Percentiles rank a stretch among this genome's conserved stretches.
Conservation (phyloP, 2,329 filamentous ascomycete genomes). For the Tolypocladium cylindrosporum region DNA sequence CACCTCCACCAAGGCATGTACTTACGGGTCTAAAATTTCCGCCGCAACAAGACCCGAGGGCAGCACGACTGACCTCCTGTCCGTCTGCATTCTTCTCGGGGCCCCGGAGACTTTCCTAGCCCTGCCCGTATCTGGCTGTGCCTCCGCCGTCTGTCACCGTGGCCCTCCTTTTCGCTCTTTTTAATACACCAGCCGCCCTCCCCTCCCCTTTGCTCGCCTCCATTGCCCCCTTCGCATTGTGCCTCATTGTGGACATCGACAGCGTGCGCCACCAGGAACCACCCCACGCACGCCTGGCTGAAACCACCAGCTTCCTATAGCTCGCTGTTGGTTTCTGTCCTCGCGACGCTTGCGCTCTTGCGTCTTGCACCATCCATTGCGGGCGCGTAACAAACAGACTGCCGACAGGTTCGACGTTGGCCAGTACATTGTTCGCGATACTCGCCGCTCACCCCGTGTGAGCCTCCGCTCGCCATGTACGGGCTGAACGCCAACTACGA, state of each 20-base stretch:
- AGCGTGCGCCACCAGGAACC: background rate
- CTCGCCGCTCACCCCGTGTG: background rate
- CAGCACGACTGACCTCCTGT: too few relatives aligned
- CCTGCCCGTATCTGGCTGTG: background rate
- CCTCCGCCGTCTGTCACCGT: background rate
- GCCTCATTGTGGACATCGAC: background rate
- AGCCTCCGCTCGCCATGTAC: slow-evolving; percentile 7
- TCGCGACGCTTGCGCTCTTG: background rate
- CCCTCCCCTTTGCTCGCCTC: too few relatives aligned
- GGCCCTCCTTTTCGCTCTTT: background rate
- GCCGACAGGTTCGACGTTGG: background rate
- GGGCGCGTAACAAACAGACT: background rate
- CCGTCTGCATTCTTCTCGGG: background rate
- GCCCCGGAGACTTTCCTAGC: background rate
- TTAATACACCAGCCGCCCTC: background rate
- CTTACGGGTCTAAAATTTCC: too few relatives aligned
- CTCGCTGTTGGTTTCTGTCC: background rate
- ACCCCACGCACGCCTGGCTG: background rate
- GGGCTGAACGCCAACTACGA: slow-evolving; percentile 34
- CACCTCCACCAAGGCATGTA: too few relatives aligned
- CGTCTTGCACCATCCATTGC: background rate
- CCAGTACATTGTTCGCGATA: background rate
- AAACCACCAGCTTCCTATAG: background rate
- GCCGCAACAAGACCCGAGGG: too few relatives aligned
- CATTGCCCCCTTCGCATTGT: background rate